Conservation (phyloP, 805 yeast genomes). For the Yamadazyma nakazawae region DNA sequence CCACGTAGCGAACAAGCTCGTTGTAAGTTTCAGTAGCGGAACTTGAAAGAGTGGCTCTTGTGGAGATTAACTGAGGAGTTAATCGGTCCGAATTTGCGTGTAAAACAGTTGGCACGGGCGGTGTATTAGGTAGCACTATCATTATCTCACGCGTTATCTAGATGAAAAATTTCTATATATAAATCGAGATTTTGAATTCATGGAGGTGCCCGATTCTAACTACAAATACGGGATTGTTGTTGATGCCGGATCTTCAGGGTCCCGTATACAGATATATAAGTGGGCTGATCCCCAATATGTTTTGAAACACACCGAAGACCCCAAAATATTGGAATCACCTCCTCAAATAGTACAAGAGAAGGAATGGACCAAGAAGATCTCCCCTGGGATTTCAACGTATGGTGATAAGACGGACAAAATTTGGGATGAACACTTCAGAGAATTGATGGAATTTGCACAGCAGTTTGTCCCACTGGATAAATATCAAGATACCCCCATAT, state of each 20-base stretch:
- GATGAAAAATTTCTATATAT: neutral
- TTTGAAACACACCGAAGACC: slow-evolving; percentile 22
- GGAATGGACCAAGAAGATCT: slow-evolving; percentile 67
- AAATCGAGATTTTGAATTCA: neutral
- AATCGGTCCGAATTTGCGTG: slow-evolving; percentile 1
- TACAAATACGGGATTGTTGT: slow-evolving; percentile 77
- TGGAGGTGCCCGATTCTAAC: slow-evolving; percentile 13
- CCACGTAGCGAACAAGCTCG: slow-evolving; percentile 25
- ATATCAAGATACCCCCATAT: slow-evolving; percentile 73
- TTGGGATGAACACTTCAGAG: slow-evolving; percentile 69
- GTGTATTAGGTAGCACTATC: slow-evolving; percentile 15
- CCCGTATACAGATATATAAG: slow-evolving; percentile 76
- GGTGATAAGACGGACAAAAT: slow-evolving; percentile 48
- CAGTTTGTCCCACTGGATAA: slow-evolving; percentile 61
- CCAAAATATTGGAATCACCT: slow-evolving; percentile 47
- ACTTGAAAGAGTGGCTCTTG: slow-evolving; percentile 8
- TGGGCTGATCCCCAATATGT: slow-evolving; percentile 56
- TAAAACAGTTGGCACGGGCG: slow-evolving; percentile 7
- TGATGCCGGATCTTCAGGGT: slow-evolving; percentile 96
- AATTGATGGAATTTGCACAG: slow-evolving; percentile 66
- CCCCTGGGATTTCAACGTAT: slow-evolving; percentile 82
- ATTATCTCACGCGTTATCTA: slow-evolving; percentile 4
- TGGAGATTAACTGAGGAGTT: slow-evolving; percentile 5
- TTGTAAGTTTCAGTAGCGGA: slow-evolving; percentile 12
- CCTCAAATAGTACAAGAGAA: slow-evolving; percentile 64